phyloP scores from a whole-genome alignment of 352 stramenopile species.

The Pythium volutum region DNA sequence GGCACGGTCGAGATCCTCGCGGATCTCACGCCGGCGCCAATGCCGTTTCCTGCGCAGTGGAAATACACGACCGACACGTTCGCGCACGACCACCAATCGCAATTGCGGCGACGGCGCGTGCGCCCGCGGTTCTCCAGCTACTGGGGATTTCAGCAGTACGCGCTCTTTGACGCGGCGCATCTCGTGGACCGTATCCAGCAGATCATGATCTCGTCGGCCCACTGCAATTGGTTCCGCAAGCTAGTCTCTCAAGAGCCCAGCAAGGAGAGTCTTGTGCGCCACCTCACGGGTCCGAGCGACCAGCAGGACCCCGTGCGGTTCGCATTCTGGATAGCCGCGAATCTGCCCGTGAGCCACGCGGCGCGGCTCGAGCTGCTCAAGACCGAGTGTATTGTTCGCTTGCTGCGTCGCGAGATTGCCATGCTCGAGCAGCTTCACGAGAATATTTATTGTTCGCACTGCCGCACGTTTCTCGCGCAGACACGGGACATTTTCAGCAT shows the following conservation, averaged over 20 bases:
- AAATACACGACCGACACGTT: neutral
- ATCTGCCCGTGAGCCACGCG: constrained; percentile 57
- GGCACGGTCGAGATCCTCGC: constrained; percentile 67
- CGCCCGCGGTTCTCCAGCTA: constrained; percentile 41
- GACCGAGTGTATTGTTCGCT: constrained; percentile 55
- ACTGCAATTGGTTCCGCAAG: constrained; percentile 66
- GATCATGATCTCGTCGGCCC: constrained; percentile 64
- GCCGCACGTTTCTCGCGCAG: constrained; percentile 54
- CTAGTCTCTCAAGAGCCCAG: constrained; percentile 15
- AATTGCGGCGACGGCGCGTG: neutral
- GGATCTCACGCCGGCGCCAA: constrained; percentile 32
- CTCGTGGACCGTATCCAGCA: constrained; percentile 67
- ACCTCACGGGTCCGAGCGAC: constrained; percentile 31
- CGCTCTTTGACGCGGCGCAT: constrained; percentile 52
- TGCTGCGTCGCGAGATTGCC: constrained; percentile 55
- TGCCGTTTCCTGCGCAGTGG: constrained; percentile 36
- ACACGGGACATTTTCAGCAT: constrained; percentile 83
- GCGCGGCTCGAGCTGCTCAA: constrained; percentile 58
- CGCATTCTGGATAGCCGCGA: constrained; percentile 74
- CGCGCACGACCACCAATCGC: neutral
- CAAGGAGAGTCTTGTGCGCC: constrained; percentile 20
- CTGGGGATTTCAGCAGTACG: constrained; percentile 43
- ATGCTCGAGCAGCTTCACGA: constrained; percentile 60
- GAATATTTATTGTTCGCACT: constrained; percentile 64
- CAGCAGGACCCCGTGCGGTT: constrained; percentile 65